A percentile compares a stretch with the other conserved stretches of the same genome.
Conservation (phyloP, 495 filamentous ascomycete genomes). For the Margaritispora aquatica region DNA sequence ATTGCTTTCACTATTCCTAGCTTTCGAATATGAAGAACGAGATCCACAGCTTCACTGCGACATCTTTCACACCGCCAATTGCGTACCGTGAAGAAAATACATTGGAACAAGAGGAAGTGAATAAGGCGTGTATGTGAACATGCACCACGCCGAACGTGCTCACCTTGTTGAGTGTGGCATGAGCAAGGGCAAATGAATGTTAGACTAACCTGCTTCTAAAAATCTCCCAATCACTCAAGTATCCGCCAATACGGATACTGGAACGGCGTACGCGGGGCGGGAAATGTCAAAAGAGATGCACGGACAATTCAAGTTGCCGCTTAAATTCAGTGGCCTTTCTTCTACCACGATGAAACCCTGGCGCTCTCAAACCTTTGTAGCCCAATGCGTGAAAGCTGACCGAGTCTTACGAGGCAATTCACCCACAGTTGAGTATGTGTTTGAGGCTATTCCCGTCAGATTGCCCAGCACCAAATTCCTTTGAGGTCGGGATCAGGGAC, state of each 20-base stretch:
- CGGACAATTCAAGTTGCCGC: constrained; percentile 17
- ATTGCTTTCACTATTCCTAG: neutral
- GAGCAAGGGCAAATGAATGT: constrained; percentile 9
- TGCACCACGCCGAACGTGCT: constrained; percentile 22
- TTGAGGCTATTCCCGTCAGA: neutral
- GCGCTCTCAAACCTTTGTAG: constrained; percentile 5
- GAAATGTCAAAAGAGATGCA: constrained; percentile 12
- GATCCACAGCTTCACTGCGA: neutral
- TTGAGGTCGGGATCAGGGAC: neutral
- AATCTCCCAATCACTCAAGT: constrained; percentile 13
- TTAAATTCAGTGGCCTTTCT: constrained; percentile 14
- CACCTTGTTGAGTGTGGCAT: constrained; percentile 6
- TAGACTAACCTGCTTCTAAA: constrained; percentile 17
- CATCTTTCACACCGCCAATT: constrained; percentile 21
- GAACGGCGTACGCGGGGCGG: constrained; percentile 7
- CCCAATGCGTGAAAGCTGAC: neutral
- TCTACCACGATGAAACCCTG: constrained; percentile 14
- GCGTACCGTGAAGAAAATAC: neutral
- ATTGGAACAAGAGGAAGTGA: constrained; percentile 1
- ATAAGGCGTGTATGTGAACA: constrained; percentile 9
- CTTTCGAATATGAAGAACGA: neutral
- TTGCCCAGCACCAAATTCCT: neutral
- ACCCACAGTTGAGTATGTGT: neutral
- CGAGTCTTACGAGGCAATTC: constrained; percentile 11
- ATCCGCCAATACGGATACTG: constrained; percentile 22